These are phyloP conservation scores for Colletotrichum noveboracense DNA, from an alignment of 2,329 filamentous ascomycete genomes.

Conservation along the genomic window DNA sequence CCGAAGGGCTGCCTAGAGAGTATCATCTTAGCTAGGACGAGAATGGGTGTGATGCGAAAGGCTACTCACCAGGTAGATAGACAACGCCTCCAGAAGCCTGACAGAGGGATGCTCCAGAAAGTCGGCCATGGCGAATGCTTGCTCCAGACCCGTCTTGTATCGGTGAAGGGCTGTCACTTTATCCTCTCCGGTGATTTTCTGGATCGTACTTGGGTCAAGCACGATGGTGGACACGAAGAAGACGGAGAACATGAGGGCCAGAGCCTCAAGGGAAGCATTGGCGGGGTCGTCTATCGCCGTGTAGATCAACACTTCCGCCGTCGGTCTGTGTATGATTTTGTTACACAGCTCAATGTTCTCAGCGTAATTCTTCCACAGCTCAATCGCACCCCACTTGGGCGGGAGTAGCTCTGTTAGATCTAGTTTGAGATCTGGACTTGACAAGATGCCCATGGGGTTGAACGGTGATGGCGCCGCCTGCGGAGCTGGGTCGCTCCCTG, in stretches of 20 bases:
- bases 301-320: slow-evolving; percentile 36
- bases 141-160: slow-evolving; percentile 40
- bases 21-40: not conserved
- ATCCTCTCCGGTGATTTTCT: slow-evolving; percentile 26
- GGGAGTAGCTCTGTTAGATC: slow-evolving; percentile 26
- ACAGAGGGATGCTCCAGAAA: slow-evolving; percentile 45
- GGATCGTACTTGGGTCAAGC: slow-evolving; percentile 41
- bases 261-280: slow-evolving; percentile 26
- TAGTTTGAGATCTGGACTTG: slow-evolving; percentile 23
- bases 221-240: slow-evolving; percentile 53
- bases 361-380: slow-evolving; percentile 34
- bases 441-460: slow-evolving; percentile 38
- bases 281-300: slow-evolving; percentile 34
- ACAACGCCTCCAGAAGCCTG: slow-evolving; percentile 37
- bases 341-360: slow-evolving; percentile 32
- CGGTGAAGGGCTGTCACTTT: slow-evolving; percentile 27
- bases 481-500: not conserved
- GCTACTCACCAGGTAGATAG: slow-evolving; percentile 40
- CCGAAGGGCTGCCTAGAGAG: slow-evolving; percentile 32
- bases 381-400: slow-evolving; percentile 27
- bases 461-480: slow-evolving; percentile 26
- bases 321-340: slow-evolving; percentile 33
- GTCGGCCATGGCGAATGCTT: slow-evolving; percentile 40
- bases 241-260: slow-evolving; percentile 51
- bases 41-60: not conserved